Conservation (phyloP, 345 rosid genomes). For the Populus nigra region DNA sequence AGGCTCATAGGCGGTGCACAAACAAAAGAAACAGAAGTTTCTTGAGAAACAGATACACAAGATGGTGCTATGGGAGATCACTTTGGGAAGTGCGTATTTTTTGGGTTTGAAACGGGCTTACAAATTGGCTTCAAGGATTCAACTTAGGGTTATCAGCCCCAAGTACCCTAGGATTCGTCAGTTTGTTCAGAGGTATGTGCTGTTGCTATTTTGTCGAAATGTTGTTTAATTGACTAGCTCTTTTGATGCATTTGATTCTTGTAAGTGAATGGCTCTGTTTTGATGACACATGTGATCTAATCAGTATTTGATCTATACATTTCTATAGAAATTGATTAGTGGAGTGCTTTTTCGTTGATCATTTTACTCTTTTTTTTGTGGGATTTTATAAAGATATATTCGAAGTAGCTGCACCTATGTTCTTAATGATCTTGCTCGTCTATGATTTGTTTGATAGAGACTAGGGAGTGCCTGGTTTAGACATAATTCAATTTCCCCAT, state of each 20-base stretch:
- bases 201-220: neutral
- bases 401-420: neutral
- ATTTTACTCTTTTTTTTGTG: neutral
- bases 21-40: slow-evolving; percentile 1
- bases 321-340: neutral
- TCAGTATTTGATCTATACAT: neutral
- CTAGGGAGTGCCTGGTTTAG: neutral
- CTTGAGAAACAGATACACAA: neutral
- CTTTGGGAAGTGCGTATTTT: slow-evolving; percentile 80
- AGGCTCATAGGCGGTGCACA: neutral
- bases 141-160: slow-evolving; percentile 58
- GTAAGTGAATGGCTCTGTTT: neutral
- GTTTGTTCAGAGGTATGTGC: slow-evolving; percentile 53
- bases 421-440: neutral
- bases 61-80: slow-evolving; percentile 96
- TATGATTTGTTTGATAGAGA: neutral
- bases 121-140: slow-evolving; percentile 63
- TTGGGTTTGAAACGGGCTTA: slow-evolving; percentile 79
- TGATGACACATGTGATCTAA: neutral
- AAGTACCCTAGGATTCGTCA: slow-evolving; percentile 58
- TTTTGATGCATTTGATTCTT: neutral
- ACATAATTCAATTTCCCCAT: neutral
- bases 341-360: neutral
- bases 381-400: neutral
- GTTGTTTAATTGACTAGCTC: neutral